Evolutionary conservation across 139 green algal species (phyloP).

Genomic region (Diplosphaera chodatii): DNA sequence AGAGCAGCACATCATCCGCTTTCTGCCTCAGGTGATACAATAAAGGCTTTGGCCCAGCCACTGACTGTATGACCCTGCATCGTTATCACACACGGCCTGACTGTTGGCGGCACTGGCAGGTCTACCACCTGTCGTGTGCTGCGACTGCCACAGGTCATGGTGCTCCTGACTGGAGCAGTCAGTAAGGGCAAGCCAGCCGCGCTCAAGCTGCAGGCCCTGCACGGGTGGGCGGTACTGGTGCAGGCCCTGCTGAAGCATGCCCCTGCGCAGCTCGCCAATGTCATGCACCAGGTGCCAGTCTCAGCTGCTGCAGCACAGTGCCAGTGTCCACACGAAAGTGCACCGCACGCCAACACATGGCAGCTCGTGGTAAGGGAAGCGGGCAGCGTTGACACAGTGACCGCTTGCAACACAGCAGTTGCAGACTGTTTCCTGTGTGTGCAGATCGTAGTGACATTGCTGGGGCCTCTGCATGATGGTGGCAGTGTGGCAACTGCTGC

Average conservation of each 20-base stretch:
- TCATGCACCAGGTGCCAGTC: slow-evolving; percentile 41
- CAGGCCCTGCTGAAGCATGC: slow-evolving; percentile 35
- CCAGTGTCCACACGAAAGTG: too few relatives aligned
- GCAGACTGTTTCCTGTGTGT: background rate
- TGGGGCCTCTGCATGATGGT: slow-evolving; percentile 59
- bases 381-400: too few relatives aligned
- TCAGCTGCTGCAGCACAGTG: background rate
- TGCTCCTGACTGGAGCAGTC: slow-evolving; percentile 33
- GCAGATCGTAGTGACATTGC: slow-evolving; percentile 63
- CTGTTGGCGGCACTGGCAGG: too few relatives aligned
- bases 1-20: slow-evolving; percentile 17
- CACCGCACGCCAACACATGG: too few relatives aligned
- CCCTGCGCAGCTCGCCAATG: slow-evolving; percentile 42
- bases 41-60: too few relatives aligned
- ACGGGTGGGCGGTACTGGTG: slow-evolving; percentile 37
- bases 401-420: too few relatives aligned
- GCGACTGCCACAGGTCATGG: slow-evolving; percentile 31
- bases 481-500: slow-evolving; percentile 16
- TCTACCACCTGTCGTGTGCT: background rate
- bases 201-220: slow-evolving; percentile 42
- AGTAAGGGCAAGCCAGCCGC: slow-evolving; percentile 11
- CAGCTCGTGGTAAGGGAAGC: too few relatives aligned
- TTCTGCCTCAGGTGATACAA: slow-evolving; percentile 38
- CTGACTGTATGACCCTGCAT: too few relatives aligned
- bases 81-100: too few relatives aligned